Evolutionary conservation across 2,329 filamentous ascomycete genomes (phyloP), one percentile per base, ranked within the genome.

Genomic region (Aspergillus japonicus): DNA sequence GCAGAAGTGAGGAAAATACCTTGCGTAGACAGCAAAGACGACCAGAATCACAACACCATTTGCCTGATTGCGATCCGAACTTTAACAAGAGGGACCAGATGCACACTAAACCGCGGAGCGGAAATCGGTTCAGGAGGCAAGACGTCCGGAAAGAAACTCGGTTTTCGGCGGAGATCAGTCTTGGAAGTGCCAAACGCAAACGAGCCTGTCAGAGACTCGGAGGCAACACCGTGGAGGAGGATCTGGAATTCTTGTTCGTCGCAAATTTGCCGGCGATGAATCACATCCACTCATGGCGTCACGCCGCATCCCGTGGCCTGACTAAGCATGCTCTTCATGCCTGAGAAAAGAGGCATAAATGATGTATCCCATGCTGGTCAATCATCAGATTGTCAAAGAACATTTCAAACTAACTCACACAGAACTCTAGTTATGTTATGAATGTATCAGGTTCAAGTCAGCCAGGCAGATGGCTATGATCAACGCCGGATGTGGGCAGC

Each of bases 221-320:
- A 55, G 55, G 47, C 52, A 61, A 60, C 56, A 64, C 59, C 62
- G 64, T 66, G 64, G 64, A 61, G 56, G 59, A 61, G 57, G 57
- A 56, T 42, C 55, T 47, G 59, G 26, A 19, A 39, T 39, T 52
- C 53, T 55, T 53, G 24, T 53, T 55, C 16, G 42, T 55, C 53
- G 53, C 53, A 55, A 55, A 55, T 55, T 55, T 55, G 53, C 53
- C 53, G 53, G 53, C 53, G 44, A 31, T 55, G 53, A 55, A 48
- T 55, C 53, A 55, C 53, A 60, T 54, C 65, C 65, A 67, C 51
- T 67, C 64, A 67, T 64, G 49, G 57, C 57, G 51, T 58, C 57
- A 62, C 48, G 14, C 58, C 56, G 56, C 55, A 51, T 52, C 64
- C 56, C 61, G 55, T 62, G 55, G 23, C 50, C 51, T 63, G 61